Conservation (phyloP, 257 asterid genomes). For the Petunia axillaris region DNA sequence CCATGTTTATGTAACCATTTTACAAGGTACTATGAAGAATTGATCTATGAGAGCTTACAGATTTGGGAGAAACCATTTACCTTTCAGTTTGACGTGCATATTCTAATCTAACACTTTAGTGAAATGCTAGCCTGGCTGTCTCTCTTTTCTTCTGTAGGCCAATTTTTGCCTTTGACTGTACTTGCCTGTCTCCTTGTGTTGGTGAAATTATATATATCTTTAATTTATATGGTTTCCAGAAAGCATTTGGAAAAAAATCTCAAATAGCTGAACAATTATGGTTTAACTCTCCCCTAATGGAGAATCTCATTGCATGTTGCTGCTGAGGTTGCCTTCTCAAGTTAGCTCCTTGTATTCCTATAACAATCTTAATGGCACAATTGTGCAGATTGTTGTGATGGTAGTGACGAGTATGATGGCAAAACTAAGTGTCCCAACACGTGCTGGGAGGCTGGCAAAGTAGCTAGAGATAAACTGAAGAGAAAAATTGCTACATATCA, state of each 20-base stretch:
- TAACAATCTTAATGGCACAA: slow-evolving; percentile 26
- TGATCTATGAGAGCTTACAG: background rate
- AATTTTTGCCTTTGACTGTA: background rate
- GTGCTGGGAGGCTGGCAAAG: slow-evolving; percentile 97
- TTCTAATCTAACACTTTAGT: background rate
- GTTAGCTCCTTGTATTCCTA: background rate
- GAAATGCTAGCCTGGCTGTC: background rate
- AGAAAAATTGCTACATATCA: slow-evolving; percentile 71
- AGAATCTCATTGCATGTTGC: background rate
- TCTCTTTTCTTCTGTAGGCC: no score
- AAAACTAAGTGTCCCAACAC: slow-evolving; percentile 73
- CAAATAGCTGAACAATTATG: background rate
- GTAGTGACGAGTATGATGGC: slow-evolving; percentile 96
- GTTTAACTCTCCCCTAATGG: background rate
- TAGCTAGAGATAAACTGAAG: slow-evolving; percentile 82
- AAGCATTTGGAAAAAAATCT: background rate
- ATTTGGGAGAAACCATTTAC: background rate
- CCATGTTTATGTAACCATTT: background rate
- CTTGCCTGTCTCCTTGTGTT: background rate
- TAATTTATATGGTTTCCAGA: background rate
- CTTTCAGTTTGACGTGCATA: background rate
- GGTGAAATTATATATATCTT: background rate
- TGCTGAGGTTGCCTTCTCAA: background rate
- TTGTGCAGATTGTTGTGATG: slow-evolving; percentile 95
- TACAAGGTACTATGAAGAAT: background rate